Evolutionary conservation across 2,329 filamentous ascomycete species (phyloP).

Genomic region (Coniella vitis): DNA sequence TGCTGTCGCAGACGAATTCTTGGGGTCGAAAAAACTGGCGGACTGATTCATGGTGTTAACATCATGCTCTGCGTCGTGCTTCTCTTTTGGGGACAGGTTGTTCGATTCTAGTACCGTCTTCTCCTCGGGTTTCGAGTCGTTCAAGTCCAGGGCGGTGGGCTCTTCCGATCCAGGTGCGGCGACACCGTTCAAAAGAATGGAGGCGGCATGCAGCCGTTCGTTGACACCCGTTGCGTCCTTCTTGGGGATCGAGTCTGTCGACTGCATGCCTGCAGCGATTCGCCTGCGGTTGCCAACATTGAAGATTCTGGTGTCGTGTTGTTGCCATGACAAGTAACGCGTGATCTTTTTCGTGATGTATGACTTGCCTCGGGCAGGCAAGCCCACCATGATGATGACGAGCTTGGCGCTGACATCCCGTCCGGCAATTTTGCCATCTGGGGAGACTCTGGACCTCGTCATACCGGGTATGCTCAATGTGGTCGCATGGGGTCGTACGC

Average conservation of each 20-base stretch:
- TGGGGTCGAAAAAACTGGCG: conserved; percentile 88
- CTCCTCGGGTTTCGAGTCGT: conserved; percentile 16
- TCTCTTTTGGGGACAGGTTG: conserved; percentile 7
- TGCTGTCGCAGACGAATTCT: conserved; percentile 73
- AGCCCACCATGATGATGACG: conserved; percentile 95
- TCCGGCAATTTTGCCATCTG: conserved; percentile 88
- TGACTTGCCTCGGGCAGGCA: conserved; percentile 92
- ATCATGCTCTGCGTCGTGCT: conserved; percentile 7
- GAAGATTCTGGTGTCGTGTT: conserved; percentile 93
- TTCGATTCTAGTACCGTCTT: conserved; percentile 12
- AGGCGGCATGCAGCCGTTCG: conserved; percentile 45
- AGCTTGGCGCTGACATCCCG: conserved; percentile 94
- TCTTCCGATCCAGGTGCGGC: conserved; percentile 33
- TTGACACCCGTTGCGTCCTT: conserved; percentile 27
- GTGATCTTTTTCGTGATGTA: conserved; percentile 99
- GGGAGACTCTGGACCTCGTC: conserved; percentile 90
- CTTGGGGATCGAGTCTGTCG: conserved; percentile 24
- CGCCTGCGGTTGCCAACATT: conserved; percentile 91
- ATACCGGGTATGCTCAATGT: conserved; percentile 95
- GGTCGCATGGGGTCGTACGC: conserved; percentile 75
- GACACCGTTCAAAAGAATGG: conserved; percentile 51
- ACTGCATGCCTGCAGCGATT: conserved; percentile 57
- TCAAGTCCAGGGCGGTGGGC: conserved; percentile 33
- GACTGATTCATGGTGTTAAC: conserved; percentile 67
- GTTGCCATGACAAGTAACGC: conserved; percentile 92